phyloP scores from a whole-genome alignment of 495 filamentous ascomycete species.

The Talaromyces liani region DNA sequence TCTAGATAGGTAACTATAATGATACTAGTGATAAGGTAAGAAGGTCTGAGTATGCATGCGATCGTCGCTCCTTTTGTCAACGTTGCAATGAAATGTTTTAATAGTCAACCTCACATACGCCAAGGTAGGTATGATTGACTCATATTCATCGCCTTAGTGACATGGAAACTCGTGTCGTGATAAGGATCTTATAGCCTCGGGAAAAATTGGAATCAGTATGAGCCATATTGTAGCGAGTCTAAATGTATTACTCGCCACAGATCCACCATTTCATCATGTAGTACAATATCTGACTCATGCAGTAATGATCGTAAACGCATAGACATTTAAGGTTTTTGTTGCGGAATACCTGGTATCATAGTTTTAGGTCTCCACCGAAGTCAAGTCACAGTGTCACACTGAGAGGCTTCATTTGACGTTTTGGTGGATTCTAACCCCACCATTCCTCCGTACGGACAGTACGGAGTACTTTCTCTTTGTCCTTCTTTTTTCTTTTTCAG shows the following conservation, averaged over 20 bases:
- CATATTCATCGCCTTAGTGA: neutral
- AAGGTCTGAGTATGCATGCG: neutral
- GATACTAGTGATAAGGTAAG: neutral
- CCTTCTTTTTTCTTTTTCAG: neutral
- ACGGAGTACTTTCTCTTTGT: neutral
- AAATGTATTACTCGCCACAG: neutral
- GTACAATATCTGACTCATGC: neutral
- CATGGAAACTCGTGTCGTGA: neutral
- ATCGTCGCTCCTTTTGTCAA: neutral
- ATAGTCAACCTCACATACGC: neutral
- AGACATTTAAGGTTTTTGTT: no score
- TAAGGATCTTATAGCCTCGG: no score
- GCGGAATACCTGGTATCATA: neutral
- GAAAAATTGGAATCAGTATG: no score
- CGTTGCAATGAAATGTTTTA: neutral
- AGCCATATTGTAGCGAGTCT: no score
- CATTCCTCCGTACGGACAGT: neutral
- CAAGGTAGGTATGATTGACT: neutral
- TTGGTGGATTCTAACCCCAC: neutral
- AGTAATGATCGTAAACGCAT: neutral
- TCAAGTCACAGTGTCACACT: neutral
- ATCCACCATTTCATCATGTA: neutral
- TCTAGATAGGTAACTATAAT: neutral
- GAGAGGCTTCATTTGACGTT: neutral
- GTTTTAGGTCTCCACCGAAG: neutral